These are phyloP conservation scores for Nicotiana sylvestris DNA, from an alignment of 257 asterid genomes.

Conservation along the genomic window DNA sequence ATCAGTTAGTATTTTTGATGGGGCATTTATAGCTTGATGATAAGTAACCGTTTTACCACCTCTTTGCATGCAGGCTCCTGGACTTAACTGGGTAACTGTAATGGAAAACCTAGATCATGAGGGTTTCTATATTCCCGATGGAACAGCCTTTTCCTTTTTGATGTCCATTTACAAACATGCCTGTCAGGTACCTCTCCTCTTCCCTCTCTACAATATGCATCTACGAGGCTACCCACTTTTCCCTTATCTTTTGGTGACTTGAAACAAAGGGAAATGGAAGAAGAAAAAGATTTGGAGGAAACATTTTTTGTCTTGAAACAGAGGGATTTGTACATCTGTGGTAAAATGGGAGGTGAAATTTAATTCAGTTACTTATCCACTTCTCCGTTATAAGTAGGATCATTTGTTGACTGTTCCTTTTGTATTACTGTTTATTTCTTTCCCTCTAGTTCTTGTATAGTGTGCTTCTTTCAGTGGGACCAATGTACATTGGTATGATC, in stretches of 20 bases:
- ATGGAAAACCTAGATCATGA: conserved; percentile 88
- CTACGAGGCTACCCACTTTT: not conserved
- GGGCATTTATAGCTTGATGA: conserved; percentile 10
- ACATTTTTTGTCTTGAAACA: not conserved
- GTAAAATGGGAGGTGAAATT: not conserved
- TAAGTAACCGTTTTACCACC: not conserved
- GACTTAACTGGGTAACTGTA: conserved; percentile 70
- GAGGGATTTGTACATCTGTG: not conserved
- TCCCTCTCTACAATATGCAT: not conserved
- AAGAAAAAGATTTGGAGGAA: not conserved
- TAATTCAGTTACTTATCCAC: not conserved
- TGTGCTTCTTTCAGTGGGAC: not conserved
- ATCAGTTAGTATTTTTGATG: not conserved
- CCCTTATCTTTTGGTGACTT: not conserved
- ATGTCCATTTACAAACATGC: conserved; percentile 74
- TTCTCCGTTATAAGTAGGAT: not conserved
- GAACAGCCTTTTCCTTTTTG: conserved; percentile 74
- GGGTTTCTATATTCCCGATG: conserved; percentile 75
- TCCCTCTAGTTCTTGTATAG: not conserved
- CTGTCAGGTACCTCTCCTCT: conserved; percentile 55
- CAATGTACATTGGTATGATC: not conserved
- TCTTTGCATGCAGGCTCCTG: conserved; percentile 57
- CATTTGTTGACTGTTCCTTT: not conserved
- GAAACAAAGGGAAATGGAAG: not conserved
- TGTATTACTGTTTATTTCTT: not conserved